These are phyloP conservation scores for Daldinia vernicosa DNA, from an alignment of 495 filamentous ascomycete species.

Conservation along the genomic window DNA sequence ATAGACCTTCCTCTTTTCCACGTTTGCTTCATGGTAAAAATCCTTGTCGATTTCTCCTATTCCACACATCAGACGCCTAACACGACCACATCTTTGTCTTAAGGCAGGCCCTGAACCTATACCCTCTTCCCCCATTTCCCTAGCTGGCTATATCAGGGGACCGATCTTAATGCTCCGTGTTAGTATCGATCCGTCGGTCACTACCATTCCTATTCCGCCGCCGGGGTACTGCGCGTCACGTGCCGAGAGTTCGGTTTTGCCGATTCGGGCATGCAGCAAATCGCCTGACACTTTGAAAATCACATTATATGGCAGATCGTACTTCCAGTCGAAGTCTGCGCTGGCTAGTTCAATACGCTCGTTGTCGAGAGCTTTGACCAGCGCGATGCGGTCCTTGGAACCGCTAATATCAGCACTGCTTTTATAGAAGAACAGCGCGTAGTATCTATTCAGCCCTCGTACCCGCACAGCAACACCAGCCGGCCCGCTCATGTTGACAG, in stretches of 20 bases:
- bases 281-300: conserved; percentile 13
- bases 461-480: conserved; percentile 41
- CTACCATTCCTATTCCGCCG: conserved; percentile 41
- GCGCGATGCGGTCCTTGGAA: conserved; percentile 1
- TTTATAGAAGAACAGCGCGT: conserved; percentile 32
- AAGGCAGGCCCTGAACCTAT: neutral
- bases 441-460: conserved; percentile 44
- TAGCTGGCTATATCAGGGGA: neutral
- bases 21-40: neutral
- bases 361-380: conserved; percentile 39
- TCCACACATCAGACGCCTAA: neutral
- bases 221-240: conserved; percentile 26
- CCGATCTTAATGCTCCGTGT: conserved; percentile 26
- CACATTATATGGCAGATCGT: conserved; percentile 38
- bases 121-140: neutral
- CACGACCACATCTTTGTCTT: too few relatives aligned
- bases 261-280: conserved; percentile 18
- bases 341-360: conserved; percentile 23
- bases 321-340: conserved; percentile 32
- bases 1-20: neutral
- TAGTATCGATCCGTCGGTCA: conserved; percentile 35
- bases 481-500: conserved; percentile 30
- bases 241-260: conserved; percentile 11
- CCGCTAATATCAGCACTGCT: neutral
- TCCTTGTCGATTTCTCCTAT: neutral